phyloP scores from a whole-genome alignment of 1,139 yeast species.

The Nakaseomyces delphensis region DNA sequence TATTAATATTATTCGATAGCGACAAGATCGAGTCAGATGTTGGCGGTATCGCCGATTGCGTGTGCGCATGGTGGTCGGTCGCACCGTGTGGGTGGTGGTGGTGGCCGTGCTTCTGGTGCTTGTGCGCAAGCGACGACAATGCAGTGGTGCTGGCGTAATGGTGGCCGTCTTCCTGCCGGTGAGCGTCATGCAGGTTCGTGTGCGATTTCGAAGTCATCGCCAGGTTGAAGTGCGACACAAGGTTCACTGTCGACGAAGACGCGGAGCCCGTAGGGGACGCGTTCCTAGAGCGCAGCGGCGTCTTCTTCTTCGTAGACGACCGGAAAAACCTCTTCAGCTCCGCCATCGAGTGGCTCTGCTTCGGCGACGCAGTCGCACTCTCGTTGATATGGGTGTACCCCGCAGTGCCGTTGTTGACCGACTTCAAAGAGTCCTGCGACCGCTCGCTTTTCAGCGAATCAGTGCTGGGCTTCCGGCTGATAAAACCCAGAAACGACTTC shows the following conservation, averaged over 20 bases:
- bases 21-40: conserved; percentile 31
- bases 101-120: conserved; percentile 4
- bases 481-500: conserved; percentile 24
- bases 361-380: conserved; percentile 17
- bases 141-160: neutral
- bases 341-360: conserved; percentile 53
- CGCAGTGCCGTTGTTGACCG: neutral
- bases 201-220: conserved; percentile 2
- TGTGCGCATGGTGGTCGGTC: conserved; percentile 25
- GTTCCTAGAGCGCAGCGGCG: conserved; percentile 13
- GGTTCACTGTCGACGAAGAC: conserved; percentile 12
- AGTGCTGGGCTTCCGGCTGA: conserved; percentile 23
- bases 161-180: conserved; percentile 1
- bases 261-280: conserved; percentile 10
- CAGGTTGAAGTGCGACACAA: conserved; percentile 7
- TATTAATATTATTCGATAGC: conserved; percentile 30
- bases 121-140: neutral
- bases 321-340: conserved; percentile 64
- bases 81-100: conserved; percentile 12
- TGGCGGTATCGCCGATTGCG: conserved; percentile 33
- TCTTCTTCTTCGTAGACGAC: conserved; percentile 22
- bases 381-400: conserved; percentile 9
- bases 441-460: conserved; percentile 26
- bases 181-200: conserved; percentile 2
- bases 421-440: conserved; percentile 19